A percentile compares a stretch with the other conserved stretches of the same genome.
These are phyloP conservation scores for Phytophthora agathidicida DNA, from an alignment of 352 stramenopile species.

Conservation along the genomic window DNA sequence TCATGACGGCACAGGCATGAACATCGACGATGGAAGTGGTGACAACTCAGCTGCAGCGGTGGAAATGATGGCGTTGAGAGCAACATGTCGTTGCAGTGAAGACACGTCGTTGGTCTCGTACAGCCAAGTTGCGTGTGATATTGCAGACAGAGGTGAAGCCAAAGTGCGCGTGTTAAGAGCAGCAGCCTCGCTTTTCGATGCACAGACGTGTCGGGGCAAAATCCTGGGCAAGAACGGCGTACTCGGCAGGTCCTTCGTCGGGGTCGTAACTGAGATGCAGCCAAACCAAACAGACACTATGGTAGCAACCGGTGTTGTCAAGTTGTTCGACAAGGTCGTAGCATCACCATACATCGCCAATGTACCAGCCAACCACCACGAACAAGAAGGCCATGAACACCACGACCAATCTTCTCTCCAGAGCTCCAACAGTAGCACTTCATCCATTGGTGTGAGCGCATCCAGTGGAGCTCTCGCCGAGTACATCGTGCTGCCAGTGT, in stretches of 20 bases:
- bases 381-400: conserved; percentile 7
- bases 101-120: conserved; percentile 34
- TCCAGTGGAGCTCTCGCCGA: conserved; percentile 42
- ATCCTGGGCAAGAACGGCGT: conserved; percentile 45
- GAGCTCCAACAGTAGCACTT: not conserved
- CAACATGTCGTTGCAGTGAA: conserved; percentile 40
- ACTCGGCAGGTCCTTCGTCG: conserved; percentile 49
- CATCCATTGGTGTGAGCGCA: conserved; percentile 42
- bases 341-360: conserved; percentile 30
- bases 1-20: conserved; percentile 2
- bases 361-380: not conserved
- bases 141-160: conserved; percentile 23
- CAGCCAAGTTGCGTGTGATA: conserved; percentile 35
- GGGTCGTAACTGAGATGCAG: conserved; percentile 35
- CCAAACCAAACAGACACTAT: conserved; percentile 1
- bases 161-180: conserved; percentile 46
- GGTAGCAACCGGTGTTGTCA: conserved; percentile 5
- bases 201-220: conserved; percentile 35
- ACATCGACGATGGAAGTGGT: not conserved
- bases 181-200: conserved; percentile 42
- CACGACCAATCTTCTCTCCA: not conserved
- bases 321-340: conserved; percentile 42
- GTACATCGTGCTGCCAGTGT: conserved; percentile 46
- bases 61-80: conserved; percentile 40
- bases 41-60: conserved; percentile 2